These are phyloP conservation scores for Trichoderma brevicompactum DNA, from an alignment of 2,329 filamentous ascomycete genomes.

Conservation along the genomic window DNA sequence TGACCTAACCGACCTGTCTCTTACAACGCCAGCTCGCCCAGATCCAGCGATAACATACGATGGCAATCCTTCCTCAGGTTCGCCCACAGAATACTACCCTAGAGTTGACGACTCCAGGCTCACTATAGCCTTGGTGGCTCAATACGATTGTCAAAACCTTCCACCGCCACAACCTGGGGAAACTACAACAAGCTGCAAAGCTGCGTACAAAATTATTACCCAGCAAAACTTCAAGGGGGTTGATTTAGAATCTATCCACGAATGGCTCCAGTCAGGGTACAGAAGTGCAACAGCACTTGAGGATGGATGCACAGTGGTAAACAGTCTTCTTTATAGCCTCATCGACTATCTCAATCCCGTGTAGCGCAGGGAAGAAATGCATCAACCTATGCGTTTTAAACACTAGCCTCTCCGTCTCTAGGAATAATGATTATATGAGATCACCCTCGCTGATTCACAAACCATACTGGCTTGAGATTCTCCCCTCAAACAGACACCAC, in stretches of 20 bases:
- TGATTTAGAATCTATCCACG: not conserved
- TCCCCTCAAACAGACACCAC: no score
- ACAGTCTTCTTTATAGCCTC: not conserved
- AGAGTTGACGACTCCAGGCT: not conserved
- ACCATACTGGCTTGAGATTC: no score
- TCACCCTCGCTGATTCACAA: no score
- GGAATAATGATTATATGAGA: no score
- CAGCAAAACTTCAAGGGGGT: not conserved
- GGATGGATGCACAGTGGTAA: slow-evolving; percentile 6
- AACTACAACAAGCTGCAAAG: not conserved
- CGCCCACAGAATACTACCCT: no score
- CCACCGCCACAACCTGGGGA: not conserved
- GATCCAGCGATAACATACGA: no score
- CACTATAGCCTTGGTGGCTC: not conserved
- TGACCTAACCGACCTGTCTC: not conserved
- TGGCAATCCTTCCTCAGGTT: no score
- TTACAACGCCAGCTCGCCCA: no score
- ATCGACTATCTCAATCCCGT: not conserved
- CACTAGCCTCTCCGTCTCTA: no score
- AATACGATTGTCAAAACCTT: not conserved
- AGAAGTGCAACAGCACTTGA: not conserved
- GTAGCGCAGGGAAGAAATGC: not conserved
- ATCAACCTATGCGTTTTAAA: no score
- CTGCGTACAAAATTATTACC: not conserved
- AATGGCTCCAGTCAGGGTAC: slow-evolving; percentile 2